Evolutionary conservation across 2,329 filamentous ascomycete species (phyloP), one percentile per base, ranked within the genome.

Genomic region (Claviceps sp.): DNA sequence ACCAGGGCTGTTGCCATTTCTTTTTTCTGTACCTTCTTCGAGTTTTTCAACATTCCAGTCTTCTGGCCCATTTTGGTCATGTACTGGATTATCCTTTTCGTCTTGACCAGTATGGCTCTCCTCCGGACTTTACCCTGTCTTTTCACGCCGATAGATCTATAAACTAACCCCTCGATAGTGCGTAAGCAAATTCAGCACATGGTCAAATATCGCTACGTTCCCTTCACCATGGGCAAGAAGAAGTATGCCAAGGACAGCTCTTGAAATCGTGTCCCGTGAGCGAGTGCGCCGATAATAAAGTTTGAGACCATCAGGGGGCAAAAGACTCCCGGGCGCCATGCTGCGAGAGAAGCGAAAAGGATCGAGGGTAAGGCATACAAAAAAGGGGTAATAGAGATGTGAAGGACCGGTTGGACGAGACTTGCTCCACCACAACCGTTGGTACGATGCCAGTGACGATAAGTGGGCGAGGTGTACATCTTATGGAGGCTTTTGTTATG

Each of bases 121-220:
- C 22, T 8, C 29, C 26, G 11, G 13, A 2, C 6, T 37, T n/a
- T 20, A 8, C 39, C 36, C 42, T 50, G 50, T 34, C 17, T 42
- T 40, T 16, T 26, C 9, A 22, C n/a, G 4, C 42, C 36, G 49
- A 37, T 51, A 20, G 11, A 44, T 16, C 20, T 23, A n/a, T 8
- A 7, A 36, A 29, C 22, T 53, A 5, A 48, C 56, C 53, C 7
- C 38, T 23, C 44, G n/a, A 22, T 61, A 95, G 89, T 98, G 93
- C 83, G 93, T 71, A 88, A 93, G 76, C 93, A 98, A 74, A 98
- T 98, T 61, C 93, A 98, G 74, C 93, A 97, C 74, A 98, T 98
- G 93, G 91, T 98, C 79, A 98, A 97, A 76, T 98, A 97, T 76
- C 88, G 91, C 72, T 98, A 95, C 66, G 89, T 95, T 34, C 89